phyloP scores from a whole-genome alignment of 108 stramenopile species.

The Skeletonema potamos region DNA sequence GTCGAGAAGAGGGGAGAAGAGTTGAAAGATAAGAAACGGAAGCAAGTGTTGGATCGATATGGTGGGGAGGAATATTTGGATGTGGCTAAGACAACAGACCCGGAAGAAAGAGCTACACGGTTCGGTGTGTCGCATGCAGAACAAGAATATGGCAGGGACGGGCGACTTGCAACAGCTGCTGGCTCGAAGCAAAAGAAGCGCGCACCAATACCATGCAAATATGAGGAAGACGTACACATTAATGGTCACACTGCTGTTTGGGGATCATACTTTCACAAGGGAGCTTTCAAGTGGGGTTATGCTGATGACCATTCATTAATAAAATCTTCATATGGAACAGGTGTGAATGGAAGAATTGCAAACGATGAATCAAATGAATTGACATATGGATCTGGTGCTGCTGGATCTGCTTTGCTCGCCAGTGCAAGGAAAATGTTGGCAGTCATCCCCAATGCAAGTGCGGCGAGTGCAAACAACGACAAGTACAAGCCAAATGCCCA shows the following conservation, averaged over 20 bases:
- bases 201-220: constrained; percentile 81
- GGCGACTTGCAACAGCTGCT: constrained; percentile 60
- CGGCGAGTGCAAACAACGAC: constrained; percentile 7
- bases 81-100: constrained; percentile 3
- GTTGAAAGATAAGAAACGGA: constrained; percentile 71
- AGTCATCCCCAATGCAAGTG: constrained; percentile 46
- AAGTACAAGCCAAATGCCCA: constrained; percentile 47
- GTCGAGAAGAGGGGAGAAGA: constrained; percentile 79
- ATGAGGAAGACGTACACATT: constrained; percentile 92
- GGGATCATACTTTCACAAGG: constrained; percentile 95
- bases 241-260: constrained; percentile 95
- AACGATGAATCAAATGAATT: constrained; percentile 89
- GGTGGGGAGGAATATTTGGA: constrained; percentile 90
- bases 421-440: constrained; percentile 86
- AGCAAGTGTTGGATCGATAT: constrained; percentile 92
- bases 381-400: constrained; percentile 72
- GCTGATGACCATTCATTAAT: constrained; percentile 95
- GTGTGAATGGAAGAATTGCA: constrained; percentile 87
- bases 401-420: constrained; percentile 79
- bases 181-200: constrained; percentile 34
- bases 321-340: constrained; percentile 91
- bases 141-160: constrained; percentile 88
- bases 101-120: constrained; percentile 66
- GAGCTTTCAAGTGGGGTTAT: constrained; percentile 95
- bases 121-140: constrained; percentile 70